phyloP scores from a whole-genome alignment of 495 filamentous ascomycete genomes.

The Cryomyces minteri region DNA sequence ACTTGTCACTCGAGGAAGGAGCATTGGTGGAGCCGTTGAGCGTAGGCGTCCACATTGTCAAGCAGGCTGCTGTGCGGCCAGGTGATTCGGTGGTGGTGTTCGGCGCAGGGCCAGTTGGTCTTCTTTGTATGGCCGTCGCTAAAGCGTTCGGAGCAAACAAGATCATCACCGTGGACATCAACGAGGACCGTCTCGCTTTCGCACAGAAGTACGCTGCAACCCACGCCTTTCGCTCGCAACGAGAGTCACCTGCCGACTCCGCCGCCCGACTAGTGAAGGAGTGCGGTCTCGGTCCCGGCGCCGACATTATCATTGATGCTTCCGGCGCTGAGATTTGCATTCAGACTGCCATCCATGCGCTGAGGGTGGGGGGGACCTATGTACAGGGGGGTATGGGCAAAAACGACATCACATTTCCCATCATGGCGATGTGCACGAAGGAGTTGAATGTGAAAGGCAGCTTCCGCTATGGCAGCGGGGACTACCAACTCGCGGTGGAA shows the following conservation, averaged over 20 bases:
- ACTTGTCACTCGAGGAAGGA: conserved; percentile 60
- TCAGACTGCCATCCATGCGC: conserved; percentile 50
- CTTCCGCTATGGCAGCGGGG: conserved; percentile 69
- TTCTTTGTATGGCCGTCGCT: conserved; percentile 68
- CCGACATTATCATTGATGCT: conserved; percentile 69
- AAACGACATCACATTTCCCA: conserved; percentile 60
- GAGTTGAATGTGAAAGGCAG: conserved; percentile 66
- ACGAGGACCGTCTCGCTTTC: conserved; percentile 48
- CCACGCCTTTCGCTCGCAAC: conserved; percentile 38
- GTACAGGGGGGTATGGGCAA: conserved; percentile 78
- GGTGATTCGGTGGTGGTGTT: conserved; percentile 65
- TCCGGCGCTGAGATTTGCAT: conserved; percentile 63
- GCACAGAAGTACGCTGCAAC: conserved; percentile 48
- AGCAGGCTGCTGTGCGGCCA: conserved; percentile 45
- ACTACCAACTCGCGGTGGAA: conserved; percentile 61
- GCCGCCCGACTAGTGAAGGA: conserved; percentile 34
- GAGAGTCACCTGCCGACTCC: conserved; percentile 40
- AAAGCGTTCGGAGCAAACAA: conserved; percentile 55
- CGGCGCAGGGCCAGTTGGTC: conserved; percentile 70
- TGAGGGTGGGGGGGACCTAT: conserved; percentile 57
- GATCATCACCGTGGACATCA: conserved; percentile 61
- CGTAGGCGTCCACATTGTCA: conserved; percentile 67
- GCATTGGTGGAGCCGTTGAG: conserved; percentile 69
- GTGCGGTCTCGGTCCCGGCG: conserved; percentile 37
- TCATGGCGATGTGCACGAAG: conserved; percentile 61